These are phyloP conservation scores for Asterella californica DNA, from an alignment of 225 moss, liverwort and hornwort genomes.

Conservation along the genomic window DNA sequence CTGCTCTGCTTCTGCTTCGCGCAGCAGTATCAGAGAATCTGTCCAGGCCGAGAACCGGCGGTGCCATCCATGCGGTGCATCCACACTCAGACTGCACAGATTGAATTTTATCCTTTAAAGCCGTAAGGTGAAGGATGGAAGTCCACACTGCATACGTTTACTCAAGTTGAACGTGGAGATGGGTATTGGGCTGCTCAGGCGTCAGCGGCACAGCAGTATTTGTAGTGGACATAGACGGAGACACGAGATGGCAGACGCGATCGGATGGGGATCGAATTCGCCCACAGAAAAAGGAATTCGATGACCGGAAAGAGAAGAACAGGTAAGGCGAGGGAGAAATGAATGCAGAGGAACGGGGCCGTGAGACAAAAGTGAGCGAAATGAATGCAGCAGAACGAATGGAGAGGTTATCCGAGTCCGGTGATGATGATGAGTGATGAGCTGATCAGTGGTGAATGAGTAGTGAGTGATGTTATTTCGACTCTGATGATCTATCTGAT, in stretches of 20 bases:
- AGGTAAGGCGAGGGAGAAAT: not conserved
- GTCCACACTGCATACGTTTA: too few relatives aligned
- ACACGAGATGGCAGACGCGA: not conserved
- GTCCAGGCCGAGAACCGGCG: not conserved
- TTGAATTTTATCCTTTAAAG: not conserved
- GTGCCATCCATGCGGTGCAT: not conserved
- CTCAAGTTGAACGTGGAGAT: not conserved
- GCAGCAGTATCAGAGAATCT: not conserved
- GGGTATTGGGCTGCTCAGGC: not conserved
- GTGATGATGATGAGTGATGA: slow-evolving; percentile 8
- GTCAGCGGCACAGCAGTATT: not conserved
- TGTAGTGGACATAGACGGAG: not conserved
- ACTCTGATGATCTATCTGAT: not conserved
- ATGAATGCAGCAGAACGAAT: not conserved
- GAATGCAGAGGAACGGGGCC: not conserved
- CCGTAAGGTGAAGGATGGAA: too few relatives aligned
- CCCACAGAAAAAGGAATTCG: not conserved
- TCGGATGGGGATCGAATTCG: not conserved
- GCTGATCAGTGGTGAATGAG: not conserved
- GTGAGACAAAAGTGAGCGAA: slow-evolving; percentile 5
- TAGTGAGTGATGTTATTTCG: not conserved
- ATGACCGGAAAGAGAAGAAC: slow-evolving; percentile 4
- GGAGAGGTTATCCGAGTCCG: not conserved
- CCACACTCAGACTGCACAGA: not conserved
- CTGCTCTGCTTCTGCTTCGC: not conserved